These are phyloP conservation scores for Dryas alaskensis DNA, from an alignment of 306 rosid species.

Conservation along the genomic window DNA sequence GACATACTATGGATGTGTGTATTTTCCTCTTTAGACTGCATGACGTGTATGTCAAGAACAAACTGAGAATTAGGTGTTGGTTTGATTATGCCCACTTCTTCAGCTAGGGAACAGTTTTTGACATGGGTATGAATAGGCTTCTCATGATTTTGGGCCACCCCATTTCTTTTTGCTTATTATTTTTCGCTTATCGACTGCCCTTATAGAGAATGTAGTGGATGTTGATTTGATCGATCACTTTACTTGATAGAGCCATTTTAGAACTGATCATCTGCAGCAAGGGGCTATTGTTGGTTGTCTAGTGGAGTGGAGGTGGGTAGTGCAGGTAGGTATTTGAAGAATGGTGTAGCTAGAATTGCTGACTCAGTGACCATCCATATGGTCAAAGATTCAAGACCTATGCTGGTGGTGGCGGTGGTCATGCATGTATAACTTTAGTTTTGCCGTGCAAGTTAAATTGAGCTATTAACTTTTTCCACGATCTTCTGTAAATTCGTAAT, in stretches of 20 bases:
- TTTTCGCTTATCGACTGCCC: not conserved
- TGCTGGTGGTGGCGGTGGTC: not conserved
- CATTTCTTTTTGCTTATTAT: not conserved
- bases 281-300: not conserved
- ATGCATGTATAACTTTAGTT: not conserved
- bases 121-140: not conserved
- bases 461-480: not conserved
- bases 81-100: not conserved
- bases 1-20: not conserved
- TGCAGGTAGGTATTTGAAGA: slow-evolving; percentile 5
- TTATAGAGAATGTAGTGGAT: not conserved
- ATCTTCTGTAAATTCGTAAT: no score
- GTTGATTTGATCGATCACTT: slow-evolving; percentile 7
- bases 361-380: not conserved
- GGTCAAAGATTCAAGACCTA: not conserved
- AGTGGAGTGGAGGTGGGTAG: not conserved
- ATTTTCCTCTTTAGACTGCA: not conserved
- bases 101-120: not conserved
- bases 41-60: not conserved
- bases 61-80: no score
- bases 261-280: slow-evolving; percentile 5
- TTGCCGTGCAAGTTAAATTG: not conserved
- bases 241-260: not conserved
- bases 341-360: not conserved
- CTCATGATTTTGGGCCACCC: not conserved